Conservation (phyloP, 805 yeast species). For the Pichia heedii region DNA sequence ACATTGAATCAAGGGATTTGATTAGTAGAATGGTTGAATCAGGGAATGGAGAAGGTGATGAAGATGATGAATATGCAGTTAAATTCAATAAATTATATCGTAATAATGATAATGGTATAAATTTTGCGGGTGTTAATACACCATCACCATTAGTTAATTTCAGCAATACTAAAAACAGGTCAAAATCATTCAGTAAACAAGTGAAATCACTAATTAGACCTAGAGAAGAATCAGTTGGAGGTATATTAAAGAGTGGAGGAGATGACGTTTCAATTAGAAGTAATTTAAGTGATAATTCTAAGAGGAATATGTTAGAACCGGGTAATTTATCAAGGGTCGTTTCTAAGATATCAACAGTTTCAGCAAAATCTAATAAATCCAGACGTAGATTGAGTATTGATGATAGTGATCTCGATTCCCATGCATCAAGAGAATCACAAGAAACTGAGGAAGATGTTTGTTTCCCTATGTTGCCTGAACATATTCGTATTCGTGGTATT, state of each 20-base stretch:
- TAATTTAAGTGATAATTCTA: background rate
- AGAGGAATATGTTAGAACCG: constrained; percentile 1
- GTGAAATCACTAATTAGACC: constrained; percentile 29
- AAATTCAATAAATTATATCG: constrained; percentile 18
- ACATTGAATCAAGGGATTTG: constrained; percentile 22
- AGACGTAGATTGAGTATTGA: constrained; percentile 12
- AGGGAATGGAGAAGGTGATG: constrained; percentile 21
- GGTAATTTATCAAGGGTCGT: constrained; percentile 11
- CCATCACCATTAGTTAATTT: constrained; percentile 8
- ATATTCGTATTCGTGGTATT: constrained; percentile 57
- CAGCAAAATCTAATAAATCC: constrained; percentile 22
- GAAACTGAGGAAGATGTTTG: constrained; percentile 98
- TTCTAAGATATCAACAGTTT: constrained; percentile 20
- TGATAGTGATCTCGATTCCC: constrained; percentile 64
- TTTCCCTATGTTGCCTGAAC: constrained; percentile 79
- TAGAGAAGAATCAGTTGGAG: constrained; percentile 26
- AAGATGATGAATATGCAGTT: constrained; percentile 21
- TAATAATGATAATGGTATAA: constrained; percentile 1
- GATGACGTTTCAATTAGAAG: constrained; percentile 1
- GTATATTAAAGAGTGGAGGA: constrained; percentile 18
- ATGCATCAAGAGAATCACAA: constrained; percentile 68
- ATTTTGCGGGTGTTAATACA: constrained; percentile 9
- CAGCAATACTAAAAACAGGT: constrained; percentile 17
- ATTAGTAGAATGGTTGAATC: constrained; percentile 22
- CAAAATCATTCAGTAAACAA: constrained; percentile 37